Percentiles rank a stretch among this genome's conserved stretches.
Conservation (phyloP, 192 early-diverging fungal genomes). For the Allomyces macrogynus region DNA sequence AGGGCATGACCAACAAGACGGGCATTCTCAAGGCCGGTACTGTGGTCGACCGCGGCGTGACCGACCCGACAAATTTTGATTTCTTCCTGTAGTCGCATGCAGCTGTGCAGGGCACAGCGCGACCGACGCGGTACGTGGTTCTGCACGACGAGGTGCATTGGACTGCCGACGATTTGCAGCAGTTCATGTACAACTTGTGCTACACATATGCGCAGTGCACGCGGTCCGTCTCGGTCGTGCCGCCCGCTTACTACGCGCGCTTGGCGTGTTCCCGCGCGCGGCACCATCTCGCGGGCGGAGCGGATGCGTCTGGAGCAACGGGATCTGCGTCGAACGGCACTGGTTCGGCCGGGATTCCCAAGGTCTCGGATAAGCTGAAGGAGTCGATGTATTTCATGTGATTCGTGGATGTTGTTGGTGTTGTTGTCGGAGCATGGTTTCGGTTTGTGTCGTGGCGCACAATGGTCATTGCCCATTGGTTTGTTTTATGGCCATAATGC, state of each 20-base stretch:
- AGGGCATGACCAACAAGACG: conserved; percentile 20
- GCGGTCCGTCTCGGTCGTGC: conserved; percentile 63
- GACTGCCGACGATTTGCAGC: conserved; percentile 53
- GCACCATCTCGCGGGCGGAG: conserved; percentile 36
- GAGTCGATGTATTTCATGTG: too few species aligned
- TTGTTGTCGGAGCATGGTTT: too few species aligned
- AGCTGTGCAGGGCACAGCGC: conserved; percentile 78
- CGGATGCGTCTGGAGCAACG: too few species aligned
- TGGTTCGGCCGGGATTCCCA: too few species aligned
- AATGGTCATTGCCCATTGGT: too few species aligned
- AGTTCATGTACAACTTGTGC: conserved; percentile 72
- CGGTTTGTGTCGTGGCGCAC: too few species aligned
- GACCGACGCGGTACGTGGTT: conserved; percentile 79
- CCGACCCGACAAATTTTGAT: conserved; percentile 34
- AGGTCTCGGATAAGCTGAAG: too few species aligned
- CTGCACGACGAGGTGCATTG: conserved; percentile 73
- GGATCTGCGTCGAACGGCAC: too few species aligned
- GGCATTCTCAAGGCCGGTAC: conserved; percentile 40
- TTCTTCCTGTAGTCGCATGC: conserved; percentile 69
- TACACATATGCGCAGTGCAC: conserved; percentile 77
- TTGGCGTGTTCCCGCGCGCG: conserved; percentile 68
- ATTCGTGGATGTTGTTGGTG: too few species aligned
- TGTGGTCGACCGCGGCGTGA: conserved; percentile 30
- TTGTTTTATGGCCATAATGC: too few species aligned
- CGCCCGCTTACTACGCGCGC: conserved; percentile 85